Base-by-base conservation (phyloP, 345 rosid genomes). In the Euphorbia pulcherrima region DNA sequence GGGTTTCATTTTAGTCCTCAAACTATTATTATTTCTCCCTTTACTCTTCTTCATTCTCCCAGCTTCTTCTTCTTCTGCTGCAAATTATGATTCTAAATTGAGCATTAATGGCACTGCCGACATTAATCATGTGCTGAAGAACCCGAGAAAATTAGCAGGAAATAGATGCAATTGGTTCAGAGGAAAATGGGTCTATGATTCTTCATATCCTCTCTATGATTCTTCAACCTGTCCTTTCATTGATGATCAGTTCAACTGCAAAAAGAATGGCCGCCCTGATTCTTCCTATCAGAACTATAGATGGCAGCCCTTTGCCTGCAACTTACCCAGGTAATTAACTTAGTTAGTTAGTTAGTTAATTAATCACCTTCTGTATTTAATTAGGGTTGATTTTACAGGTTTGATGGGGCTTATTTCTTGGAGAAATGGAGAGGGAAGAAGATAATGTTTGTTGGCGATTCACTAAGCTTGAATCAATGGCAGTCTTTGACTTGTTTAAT, bases 361-460 rank as follows among this genome's bases (percentile, higher is more conserved):
- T 33, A 33, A 33, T 33, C n/a, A n/a, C n/a, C n/a, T n/a, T n/a
- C n/a, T n/a, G 28, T 50, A 50, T 6, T 50, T 52, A 21, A 21
- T 20, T 8, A 7, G 47, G 47, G 7, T 9, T 60, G 54, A 17
- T 67, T 40, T 67, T 52, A 2, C 85, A 92, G 98, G 88, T 93
- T 93, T 72, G 86, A 86, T 79, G 98, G 96, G 71, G 4, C 77
- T 71, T 74, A 74, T 78, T 89, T 93, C 75, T 65, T 93, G 80
- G 80, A 83, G 79, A 89, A 78, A 78, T 87, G 87, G 90, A 83
- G 90, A 65, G 98, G 98, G 77, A 92, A 92, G 81, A 88, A 85
- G 86, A 88, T 92, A 35, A 92, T 92, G 98, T 92, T 92, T 66
- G 98, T 92, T 50, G 98, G 98, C 5, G 98, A 92, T 81, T 92